Percentiles rank a stretch among this genome's conserved stretches.
Conservation (phyloP, 495 filamentous ascomycete genomes). For the Ascobolus immersus region DNA sequence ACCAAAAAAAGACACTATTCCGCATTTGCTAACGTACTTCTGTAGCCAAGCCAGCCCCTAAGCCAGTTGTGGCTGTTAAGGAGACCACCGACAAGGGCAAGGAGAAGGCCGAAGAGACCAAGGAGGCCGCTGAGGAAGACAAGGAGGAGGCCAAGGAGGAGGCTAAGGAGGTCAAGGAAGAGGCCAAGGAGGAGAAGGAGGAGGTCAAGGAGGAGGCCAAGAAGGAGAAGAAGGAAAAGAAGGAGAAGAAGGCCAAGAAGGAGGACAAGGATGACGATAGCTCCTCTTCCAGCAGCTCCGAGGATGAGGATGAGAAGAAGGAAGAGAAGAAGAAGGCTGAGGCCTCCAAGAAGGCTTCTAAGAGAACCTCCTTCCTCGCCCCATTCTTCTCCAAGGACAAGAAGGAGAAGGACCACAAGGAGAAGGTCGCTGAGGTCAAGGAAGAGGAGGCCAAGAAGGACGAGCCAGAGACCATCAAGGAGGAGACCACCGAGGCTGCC, state of each 20-base stretch:
- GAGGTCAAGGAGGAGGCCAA: slow-evolving; percentile 20
- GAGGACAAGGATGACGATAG: too few relatives aligned
- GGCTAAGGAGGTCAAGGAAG: slow-evolving; percentile 19
- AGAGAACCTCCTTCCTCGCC: slow-evolving; percentile 66
- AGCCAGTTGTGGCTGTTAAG: slow-evolving; percentile 20
- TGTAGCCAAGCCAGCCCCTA: slow-evolving; percentile 27
- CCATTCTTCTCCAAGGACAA: slow-evolving; percentile 50
- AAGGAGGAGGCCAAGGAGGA: slow-evolving; percentile 18
- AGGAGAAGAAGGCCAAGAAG: slow-evolving; percentile 14
- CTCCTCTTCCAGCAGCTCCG: too few relatives aligned
- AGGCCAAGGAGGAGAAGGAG: slow-evolving; percentile 19
- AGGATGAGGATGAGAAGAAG: slow-evolving; percentile 25
- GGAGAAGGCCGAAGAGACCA: slow-evolving; percentile 25
- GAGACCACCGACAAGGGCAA: slow-evolving; percentile 29
- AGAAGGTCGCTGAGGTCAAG: slow-evolving; percentile 24
- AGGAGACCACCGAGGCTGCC: slow-evolving; percentile 20
- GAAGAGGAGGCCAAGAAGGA: slow-evolving; percentile 19
- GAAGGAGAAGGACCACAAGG: slow-evolving; percentile 33
- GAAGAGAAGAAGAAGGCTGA: slow-evolving; percentile 12
- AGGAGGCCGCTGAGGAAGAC: slow-evolving; percentile 26
- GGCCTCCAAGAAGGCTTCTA: slow-evolving; percentile 54
- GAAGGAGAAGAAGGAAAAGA: slow-evolving; percentile 19
- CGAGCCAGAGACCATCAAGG: slow-evolving; percentile 21
- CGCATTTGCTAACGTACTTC: slow-evolving; percentile 2
- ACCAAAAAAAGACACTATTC: neutral